Base-by-base conservation (phyloP, 1,284 basidiomycete genomes). In the Puccinia coronata region DNA sequence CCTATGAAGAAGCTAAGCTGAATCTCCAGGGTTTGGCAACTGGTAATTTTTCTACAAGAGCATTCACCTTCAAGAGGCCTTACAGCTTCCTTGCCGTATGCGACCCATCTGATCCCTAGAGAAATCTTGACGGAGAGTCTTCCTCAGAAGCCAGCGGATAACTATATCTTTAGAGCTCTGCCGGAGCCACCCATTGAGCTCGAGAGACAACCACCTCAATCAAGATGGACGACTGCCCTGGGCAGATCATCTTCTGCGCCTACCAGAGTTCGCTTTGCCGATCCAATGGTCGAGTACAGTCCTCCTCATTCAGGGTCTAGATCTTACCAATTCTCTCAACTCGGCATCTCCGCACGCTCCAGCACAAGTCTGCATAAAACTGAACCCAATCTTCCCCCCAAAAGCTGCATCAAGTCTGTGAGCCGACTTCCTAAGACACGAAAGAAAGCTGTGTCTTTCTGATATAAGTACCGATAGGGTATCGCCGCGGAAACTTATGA, bases 351-450 rank as follows among this genome's bases (percentile, higher is more conserved):
- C n/a, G 47, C 41, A 20, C 47, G 23, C 28, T 31, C 43, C n/a
- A 70, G 23, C 67, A 70, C 31, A 39, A 2, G 41, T n/a, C 67
- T 20, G 14, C n/a, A n/a, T n/a, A 70, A 70, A 70, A n/a, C 31
- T 34, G 47, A 51, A 23, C 61, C 41, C 23, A 71, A 31, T 28
- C 3, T 3, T 34, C 18, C 14, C 18, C 69, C 69, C 18, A 53
- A 53, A 55, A 71, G 69, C 25, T 71, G 69, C 31, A 71, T 71
- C 49, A 71, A 71, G 49, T 55, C 28, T 20, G 31, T n/a, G n/a
- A n/a, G n/a, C 20, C n/a, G 11, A 59, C 1, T 34, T 2, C 63
- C 36, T n/a, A n/a, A n/a, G n/a, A n/a, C n/a, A n/a, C n/a, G n/a
- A n/a, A n/a, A n/a, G n/a, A n/a, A n/a, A n/a, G n/a, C n/a, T n/a